Evolutionary conservation across 257 asterid species (phyloP).

Genomic region (Lavandula angustifolia): DNA sequence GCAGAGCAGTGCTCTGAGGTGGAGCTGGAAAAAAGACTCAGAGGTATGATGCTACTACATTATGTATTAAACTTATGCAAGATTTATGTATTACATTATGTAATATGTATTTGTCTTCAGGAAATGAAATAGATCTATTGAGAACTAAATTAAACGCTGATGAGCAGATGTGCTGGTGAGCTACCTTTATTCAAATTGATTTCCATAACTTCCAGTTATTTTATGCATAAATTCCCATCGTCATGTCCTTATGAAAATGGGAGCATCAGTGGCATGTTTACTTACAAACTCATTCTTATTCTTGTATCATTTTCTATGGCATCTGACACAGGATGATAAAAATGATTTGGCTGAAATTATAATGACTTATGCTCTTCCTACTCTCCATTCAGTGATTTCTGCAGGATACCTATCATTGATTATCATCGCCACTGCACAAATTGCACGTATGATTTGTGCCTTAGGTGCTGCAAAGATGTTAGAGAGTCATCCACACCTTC

Average conservation of each 20-base stretch:
- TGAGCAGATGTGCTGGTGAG: conserved; percentile 99
- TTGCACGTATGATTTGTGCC: conserved; percentile 98
- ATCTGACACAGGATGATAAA: conserved; percentile 20
- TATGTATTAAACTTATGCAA: conserved; percentile 24
- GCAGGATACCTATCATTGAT: conserved; percentile 93
- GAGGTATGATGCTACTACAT: conserved; percentile 54
- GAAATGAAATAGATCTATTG: conserved; percentile 77
- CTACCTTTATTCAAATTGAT: conserved; percentile 28
- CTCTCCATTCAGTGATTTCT: conserved; percentile 70
- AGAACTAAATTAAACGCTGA: conserved; percentile 91
- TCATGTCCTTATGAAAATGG: conserved; percentile 22
- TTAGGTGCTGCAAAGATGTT: conserved; percentile 90
- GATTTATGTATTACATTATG: conserved; percentile 26
- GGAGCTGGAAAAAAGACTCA: conserved; percentile 77
- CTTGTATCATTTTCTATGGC: conserved; percentile 17
- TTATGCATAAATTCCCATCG: neutral
- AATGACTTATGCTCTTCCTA: conserved; percentile 6
- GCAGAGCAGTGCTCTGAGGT: conserved; percentile 80
- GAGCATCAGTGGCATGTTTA: conserved; percentile 23
- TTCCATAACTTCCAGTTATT: conserved; percentile 15
- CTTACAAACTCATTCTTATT: conserved; percentile 13
- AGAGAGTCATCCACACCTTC: conserved; percentile 60
- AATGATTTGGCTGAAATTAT: neutral
- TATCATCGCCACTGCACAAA: conserved; percentile 90
- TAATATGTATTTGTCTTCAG: conserved; percentile 48